Base-by-base conservation (phyloP, 169 alveolate species). In the Plasmodium relictum region DNA sequence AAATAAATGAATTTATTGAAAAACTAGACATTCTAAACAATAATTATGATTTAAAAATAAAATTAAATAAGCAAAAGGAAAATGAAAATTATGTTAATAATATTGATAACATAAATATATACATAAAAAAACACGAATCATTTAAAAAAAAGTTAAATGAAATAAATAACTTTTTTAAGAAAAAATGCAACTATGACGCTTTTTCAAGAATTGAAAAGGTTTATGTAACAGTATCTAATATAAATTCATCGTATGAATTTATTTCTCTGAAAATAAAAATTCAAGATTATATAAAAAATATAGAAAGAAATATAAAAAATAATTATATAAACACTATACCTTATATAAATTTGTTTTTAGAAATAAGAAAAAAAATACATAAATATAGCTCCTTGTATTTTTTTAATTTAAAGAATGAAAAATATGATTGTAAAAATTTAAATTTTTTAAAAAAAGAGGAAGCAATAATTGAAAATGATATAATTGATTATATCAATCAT, bases 171-270 rank as follows among this genome's bases (percentile, higher is more conserved):
- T 68, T 68, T 73, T 73, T 83, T 45, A 69, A 71, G 52, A 73
- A 83, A 71, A 83, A 83, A 42, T 83, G 74, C 24, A 83, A 83
- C n/a, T 83, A 83, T 83, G 74, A 83, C 39, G 73, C 85, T 0
- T 83, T 83, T 70, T 54, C 70, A 44, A 56, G 41, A 41, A 83
- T 83, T 10, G 91, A 83, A 69, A 83, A 18, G 14, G 63, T 83
- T 7, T 83, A 83, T 56, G 58, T 54, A 44, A 83, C 86, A 14
- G 56, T 83, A 68, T 68, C 91, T 12, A 52, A 83, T 58, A 73
- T 83, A 39, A 83, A 83, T 41, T 52, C 72, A 0, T 69, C 91
- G 0, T 83, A 83, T 18, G 86, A 83, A 50, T 83, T 41, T 66
- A 69, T 45, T 31, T 45, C 65, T n/a, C 54, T 83, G 56, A 83